Conservation (phyloP, 1,284 basidiomycete genomes). For the Ustilago curta region DNA sequence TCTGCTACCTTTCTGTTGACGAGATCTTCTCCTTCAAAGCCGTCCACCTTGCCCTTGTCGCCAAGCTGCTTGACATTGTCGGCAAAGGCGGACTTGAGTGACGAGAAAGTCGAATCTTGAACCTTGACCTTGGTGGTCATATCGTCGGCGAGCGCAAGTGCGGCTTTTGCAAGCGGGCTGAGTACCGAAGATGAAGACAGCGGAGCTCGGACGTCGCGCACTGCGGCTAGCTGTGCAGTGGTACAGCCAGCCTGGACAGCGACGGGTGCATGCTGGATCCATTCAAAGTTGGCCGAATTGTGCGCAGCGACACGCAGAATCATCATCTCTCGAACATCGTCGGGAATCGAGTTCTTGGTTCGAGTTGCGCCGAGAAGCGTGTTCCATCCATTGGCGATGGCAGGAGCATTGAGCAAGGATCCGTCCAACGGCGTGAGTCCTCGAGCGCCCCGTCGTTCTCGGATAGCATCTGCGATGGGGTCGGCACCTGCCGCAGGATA, state of each 20-base stretch:
- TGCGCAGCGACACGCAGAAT: conserved; percentile 71
- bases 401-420: conserved; percentile 69
- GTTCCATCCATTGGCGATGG: conserved; percentile 70
- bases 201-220: conserved; percentile 66
- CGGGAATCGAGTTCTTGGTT: conserved; percentile 69
- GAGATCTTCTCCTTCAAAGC: conserved; percentile 42
- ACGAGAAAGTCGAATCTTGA: conserved; percentile 38
- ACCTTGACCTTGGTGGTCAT: conserved; percentile 65
- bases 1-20: conserved; percentile 68
- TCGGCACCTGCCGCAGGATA: conserved; percentile 68
- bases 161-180: conserved; percentile 59
- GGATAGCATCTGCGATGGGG: conserved; percentile 70
- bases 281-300: conserved; percentile 71
- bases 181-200: conserved; percentile 37
- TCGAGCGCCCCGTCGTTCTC: conserved; percentile 69
- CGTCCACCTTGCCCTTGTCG: conserved; percentile 60
- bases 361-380: conserved; percentile 70
- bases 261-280: conserved; percentile 71
- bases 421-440: conserved; percentile 71
- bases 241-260: conserved; percentile 69
- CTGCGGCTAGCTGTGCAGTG: conserved; percentile 68
- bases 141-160: conserved; percentile 70
- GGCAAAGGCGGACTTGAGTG: conserved; percentile 48
- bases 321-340: conserved; percentile 71
- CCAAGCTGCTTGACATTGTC: conserved; percentile 63